A percentile compares a stretch with the other conserved stretches of the same genome.
These are phyloP conservation scores for Psophocarpus tetragonolobus DNA, from an alignment of 306 rosid genomes.

Conservation along the genomic window DNA sequence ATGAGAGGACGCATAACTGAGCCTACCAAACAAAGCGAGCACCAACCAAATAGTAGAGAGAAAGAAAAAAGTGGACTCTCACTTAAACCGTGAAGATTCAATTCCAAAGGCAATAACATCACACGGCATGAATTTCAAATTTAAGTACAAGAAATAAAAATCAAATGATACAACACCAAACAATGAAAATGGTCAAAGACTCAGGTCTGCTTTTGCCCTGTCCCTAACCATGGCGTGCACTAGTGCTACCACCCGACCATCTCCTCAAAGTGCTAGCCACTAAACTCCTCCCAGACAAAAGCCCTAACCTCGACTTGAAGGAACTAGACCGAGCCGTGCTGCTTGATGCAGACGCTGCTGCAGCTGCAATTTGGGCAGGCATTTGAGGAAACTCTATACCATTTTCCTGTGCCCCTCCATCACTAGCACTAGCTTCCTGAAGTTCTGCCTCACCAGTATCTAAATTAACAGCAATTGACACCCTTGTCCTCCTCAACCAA, in stretches of 20 bases:
- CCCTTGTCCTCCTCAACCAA: slow-evolving; percentile 70
- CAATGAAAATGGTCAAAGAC: slow-evolving; percentile 43
- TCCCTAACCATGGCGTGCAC: slow-evolving; percentile 58
- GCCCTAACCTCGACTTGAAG: slow-evolving; percentile 79
- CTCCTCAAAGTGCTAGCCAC: slow-evolving; percentile 84
- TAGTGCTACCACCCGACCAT: slow-evolving; percentile 70
- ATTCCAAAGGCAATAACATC: slow-evolving; percentile 55
- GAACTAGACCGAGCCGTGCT: slow-evolving; percentile 60
- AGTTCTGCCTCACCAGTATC: slow-evolving; percentile 72
- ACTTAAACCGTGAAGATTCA: slow-evolving; percentile 58
- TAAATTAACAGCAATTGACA: slow-evolving; percentile 74
- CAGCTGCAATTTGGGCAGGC: slow-evolving; percentile 40
- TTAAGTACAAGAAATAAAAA: slow-evolving; percentile 43
- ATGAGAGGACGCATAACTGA: not conserved
- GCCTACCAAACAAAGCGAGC: slow-evolving; percentile 9
- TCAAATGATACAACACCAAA: slow-evolving; percentile 50
- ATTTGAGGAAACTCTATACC: slow-evolving; percentile 56
- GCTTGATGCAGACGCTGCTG: slow-evolving; percentile 49
- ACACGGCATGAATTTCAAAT: slow-evolving; percentile 53
- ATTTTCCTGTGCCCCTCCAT: slow-evolving; percentile 75
- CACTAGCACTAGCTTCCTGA: slow-evolving; percentile 84
- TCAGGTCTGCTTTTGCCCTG: slow-evolving; percentile 24
- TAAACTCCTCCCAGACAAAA: slow-evolving; percentile 61
- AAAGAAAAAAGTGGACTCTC: slow-evolving; percentile 11
- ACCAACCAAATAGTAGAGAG: not conserved